These are phyloP conservation scores for Phytophthora pini DNA, from an alignment of 352 stramenopile genomes.

Conservation along the genomic window DNA sequence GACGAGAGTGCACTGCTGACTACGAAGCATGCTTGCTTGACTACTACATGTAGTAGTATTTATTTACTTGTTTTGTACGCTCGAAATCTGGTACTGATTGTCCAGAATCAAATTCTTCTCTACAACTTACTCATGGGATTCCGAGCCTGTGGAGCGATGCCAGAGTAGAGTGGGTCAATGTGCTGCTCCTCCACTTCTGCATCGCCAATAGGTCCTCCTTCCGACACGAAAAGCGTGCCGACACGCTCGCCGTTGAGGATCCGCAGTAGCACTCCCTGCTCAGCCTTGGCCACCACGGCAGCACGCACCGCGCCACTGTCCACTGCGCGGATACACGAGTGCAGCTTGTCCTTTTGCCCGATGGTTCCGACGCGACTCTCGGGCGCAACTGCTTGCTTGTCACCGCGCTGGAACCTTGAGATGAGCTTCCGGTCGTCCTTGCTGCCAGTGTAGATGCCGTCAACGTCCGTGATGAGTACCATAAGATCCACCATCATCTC, in stretches of 20 bases:
- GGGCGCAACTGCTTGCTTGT: constrained; percentile 49
- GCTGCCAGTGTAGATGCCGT: constrained; percentile 57
- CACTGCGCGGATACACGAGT: constrained; percentile 82
- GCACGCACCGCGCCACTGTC: constrained; percentile 67
- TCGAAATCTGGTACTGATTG: too few species aligned
- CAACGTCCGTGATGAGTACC: constrained; percentile 80
- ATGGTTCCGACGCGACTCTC: constrained; percentile 69
- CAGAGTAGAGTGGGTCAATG: constrained; percentile 76
- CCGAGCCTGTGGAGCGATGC: constrained; percentile 46
- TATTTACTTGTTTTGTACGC: too few species aligned
- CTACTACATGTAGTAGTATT: too few species aligned
- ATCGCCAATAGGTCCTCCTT: constrained; percentile 57
- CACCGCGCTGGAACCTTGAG: constrained; percentile 51
- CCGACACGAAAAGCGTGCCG: constrained; percentile 68
- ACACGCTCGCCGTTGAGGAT: constrained; percentile 74
- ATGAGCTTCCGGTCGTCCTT: constrained; percentile 43
- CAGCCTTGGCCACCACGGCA: constrained; percentile 72
- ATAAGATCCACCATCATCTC: constrained; percentile 80
- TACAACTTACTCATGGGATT: constrained; percentile 53
- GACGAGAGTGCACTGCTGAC: too few species aligned
- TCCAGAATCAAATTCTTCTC: background rate
- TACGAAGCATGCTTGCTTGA: too few species aligned
- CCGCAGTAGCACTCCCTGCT: constrained; percentile 61
- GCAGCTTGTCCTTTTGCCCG: constrained; percentile 83
- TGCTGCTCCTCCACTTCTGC: constrained; percentile 48